Percentiles rank a stretch among this genome's conserved stretches.
These are phyloP conservation scores for Aspergillus bridgeri DNA, from an alignment of 495 filamentous ascomycete species.

Conservation along the genomic window DNA sequence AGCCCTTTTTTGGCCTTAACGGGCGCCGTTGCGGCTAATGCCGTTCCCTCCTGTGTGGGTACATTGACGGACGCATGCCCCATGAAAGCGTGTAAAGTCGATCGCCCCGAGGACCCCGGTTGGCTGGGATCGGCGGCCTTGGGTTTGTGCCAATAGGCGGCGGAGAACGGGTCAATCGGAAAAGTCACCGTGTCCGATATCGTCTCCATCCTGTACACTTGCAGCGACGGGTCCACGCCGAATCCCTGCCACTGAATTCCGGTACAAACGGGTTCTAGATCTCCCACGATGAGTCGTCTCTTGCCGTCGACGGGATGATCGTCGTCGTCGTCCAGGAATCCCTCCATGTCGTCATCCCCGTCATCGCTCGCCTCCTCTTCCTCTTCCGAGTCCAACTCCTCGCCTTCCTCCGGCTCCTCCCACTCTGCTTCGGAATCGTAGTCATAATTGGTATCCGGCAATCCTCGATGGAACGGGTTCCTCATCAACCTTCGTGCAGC, in stretches of 20 bases:
- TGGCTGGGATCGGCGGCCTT: conserved; percentile 22
- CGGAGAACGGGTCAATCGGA: conserved; percentile 83
- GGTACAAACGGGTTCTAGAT: conserved; percentile 70
- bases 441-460: conserved; percentile 80
- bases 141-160: conserved; percentile 68
- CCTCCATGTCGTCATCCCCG: conserved; percentile 53
- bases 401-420: conserved; percentile 78
- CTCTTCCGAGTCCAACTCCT: conserved; percentile 71
- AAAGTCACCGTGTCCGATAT: conserved; percentile 52
- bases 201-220: conserved; percentile 65
- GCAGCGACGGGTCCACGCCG: conserved; percentile 39
- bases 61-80: conserved; percentile 8
- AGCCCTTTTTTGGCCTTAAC: conserved; percentile 36
- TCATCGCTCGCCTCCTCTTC: conserved; percentile 64
- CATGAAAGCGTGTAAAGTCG: conserved; percentile 28
- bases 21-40: conserved; percentile 9
- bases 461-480: conserved; percentile 59
- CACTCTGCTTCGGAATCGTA: conserved; percentile 98
- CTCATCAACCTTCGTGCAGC: conserved; percentile 59
- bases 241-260: conserved; percentile 80
- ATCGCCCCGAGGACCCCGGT: conserved; percentile 11
- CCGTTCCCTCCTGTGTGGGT: conserved; percentile 10
- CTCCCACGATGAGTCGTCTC: conserved; percentile 53
- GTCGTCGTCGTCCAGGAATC: conserved; percentile 52
- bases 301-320: conserved; percentile 39